Conservation (phyloP, 129 eudicot species). For the Flaveria sonorensis region DNA sequence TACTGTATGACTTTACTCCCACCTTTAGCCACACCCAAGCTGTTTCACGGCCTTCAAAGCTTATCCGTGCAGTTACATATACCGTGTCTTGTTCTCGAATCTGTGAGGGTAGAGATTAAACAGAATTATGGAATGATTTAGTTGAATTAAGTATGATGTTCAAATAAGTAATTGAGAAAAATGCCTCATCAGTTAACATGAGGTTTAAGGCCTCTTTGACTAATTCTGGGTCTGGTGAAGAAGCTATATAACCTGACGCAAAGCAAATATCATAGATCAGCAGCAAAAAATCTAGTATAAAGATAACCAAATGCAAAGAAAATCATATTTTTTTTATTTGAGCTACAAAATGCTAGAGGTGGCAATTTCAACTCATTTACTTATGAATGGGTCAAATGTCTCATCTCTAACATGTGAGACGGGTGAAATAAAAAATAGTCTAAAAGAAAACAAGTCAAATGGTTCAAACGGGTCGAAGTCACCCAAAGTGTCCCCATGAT, state of each 20-base stretch:
- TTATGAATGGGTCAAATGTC: background rate
- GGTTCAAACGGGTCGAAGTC: background rate
- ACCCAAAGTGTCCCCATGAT: background rate
- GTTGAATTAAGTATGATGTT: conserved; percentile 1
- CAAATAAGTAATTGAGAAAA: background rate
- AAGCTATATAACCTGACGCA: conserved; percentile 43
- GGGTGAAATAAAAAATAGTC: background rate
- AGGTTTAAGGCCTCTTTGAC: conserved; percentile 45
- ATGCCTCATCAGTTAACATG: conserved; percentile 48
- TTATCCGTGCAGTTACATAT: conserved; percentile 38
- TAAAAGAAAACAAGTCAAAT: background rate
- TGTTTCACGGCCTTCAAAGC: conserved; percentile 50
- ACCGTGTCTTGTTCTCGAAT: conserved; percentile 47
- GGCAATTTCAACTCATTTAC: background rate
- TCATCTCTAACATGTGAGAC: too few species aligned
- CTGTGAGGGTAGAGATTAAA: conserved; percentile 32
- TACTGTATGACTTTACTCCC: background rate
- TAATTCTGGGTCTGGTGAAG: conserved; percentile 45
- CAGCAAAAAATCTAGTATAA: background rate
- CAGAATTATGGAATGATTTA: background rate
- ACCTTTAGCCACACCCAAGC: conserved; percentile 60
- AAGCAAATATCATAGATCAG: conserved; percentile 12
- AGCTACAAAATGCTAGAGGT: background rate
- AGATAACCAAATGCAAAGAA: background rate
- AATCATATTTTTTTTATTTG: background rate